Evolutionary conservation across 2,329 filamentous ascomycete species (phyloP), one percentile per base, ranked within the genome.

Genomic region (Penicillium sp.): DNA sequence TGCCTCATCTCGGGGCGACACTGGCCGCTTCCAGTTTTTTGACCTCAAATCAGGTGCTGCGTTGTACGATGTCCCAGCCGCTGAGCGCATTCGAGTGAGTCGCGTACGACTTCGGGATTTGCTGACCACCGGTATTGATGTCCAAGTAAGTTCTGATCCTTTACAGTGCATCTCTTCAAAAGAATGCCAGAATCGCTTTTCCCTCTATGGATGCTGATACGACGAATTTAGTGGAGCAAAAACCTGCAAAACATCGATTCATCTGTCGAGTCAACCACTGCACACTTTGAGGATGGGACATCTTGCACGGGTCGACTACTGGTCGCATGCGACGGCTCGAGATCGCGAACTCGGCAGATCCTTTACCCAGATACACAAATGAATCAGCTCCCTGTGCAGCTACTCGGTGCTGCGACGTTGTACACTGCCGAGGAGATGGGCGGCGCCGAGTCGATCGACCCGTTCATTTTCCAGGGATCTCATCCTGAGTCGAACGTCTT

Each of bases 381-480:
- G 32, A 63, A 75, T 29, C 65, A 73, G 5, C 67, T 85, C 8
- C 81, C 81, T 1, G 72, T 84, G 3, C 71, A 79, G 31, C 64
- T 83, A 43, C 67, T 84, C 2, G 82, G 83, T 2, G 71, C 77
- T 9, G 79, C 75, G 40, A 61, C 79, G 6, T 60, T 74, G 0
- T 75, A 80, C 32, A 70, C 75, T 0, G 66, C 72, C 0, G 70
- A 75, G 14, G 67, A 81, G 38, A 73, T 80, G 16, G 65, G 68
- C 1, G 74, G 75, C 0, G 71, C 83, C 2, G 71, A 72, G 5
- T 69, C 69, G 1, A 73, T 84, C 0, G 83, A 86, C 49, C 78
- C 82, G 0, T 82, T 79, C 40, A 82, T 85, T 47, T 74, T 85
- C 18, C 82, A 85, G 47, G 82, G 82, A 0, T 76, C 77, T 0